Evolutionary conservation across 176 grass and related monocot species (phyloP), one percentile per base, ranked within the genome.

Genomic region (Hsuehochloa calcarea): DNA sequence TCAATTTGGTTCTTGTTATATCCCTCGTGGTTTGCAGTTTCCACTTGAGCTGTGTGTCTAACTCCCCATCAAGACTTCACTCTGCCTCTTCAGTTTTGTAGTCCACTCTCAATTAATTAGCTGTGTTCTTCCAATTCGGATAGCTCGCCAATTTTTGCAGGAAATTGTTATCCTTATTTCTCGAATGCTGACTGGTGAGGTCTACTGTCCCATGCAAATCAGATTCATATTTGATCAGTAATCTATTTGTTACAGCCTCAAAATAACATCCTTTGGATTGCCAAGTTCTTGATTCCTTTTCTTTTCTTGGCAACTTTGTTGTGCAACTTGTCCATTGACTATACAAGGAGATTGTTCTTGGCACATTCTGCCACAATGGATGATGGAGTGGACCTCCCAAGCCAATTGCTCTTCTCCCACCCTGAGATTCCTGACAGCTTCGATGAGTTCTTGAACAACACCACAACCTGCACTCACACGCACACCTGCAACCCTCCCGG

Each of bases 401-500:
- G 66, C 82, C 90, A 90, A 15, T 81, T 93, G 17, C 84, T 92
- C 44, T 92, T 92, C 75, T 83, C 80, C 34, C 76, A 89, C 78
- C 83, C 68, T 0, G 92, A 96, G 15, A 88, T 93, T 82, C 82
- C 87, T 9, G 89, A 68, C 54, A 70, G 85, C 76, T 95, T 95
- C 79, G 91, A 93, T 63, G 89, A 95, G 7, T 74, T 96, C 71
- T 17, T 99, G 22, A 87, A 72, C 62, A 86, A 77, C 74, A 25
- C 46, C 55, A 85, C 85, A 25, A 87, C 78, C 27, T 99, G 96
- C 80, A 96, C 88, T 55, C 97, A 99, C 83, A 94, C 92, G 19
- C 93, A 99, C 86, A 92, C 88, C 68, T 99, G 93, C 90, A 90
- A 94, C 70, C 86, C 90, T 49, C 86, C 93, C 0, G 90, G 91